These are phyloP conservation scores for Pezicula carpinea DNA, from an alignment of 2,329 filamentous ascomycete genomes.

Conservation along the genomic window DNA sequence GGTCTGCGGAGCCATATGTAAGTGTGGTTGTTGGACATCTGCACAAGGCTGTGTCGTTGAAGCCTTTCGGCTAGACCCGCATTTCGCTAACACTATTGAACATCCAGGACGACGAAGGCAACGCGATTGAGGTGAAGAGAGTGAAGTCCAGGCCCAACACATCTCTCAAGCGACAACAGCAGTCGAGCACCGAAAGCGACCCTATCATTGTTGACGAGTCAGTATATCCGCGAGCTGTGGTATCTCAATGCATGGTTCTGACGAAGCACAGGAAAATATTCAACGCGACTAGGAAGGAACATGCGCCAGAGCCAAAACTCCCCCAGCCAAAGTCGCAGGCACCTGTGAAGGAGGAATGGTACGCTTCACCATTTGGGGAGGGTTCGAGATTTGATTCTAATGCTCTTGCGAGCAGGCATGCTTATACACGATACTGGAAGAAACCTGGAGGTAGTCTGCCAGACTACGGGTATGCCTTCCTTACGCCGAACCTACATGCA, in stretches of 20 bases:
- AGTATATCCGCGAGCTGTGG: background rate
- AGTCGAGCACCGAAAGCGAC: background rate
- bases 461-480: background rate
- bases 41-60: constrained; percentile 1
- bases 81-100: constrained; percentile 1
- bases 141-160: background rate
- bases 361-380: background rate
- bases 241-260: background rate
- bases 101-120: constrained; percentile 1
- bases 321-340: too few species aligned
- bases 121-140: background rate
- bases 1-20: background rate
- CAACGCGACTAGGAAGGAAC: too few species aligned
- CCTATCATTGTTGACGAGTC: too few species aligned
- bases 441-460: background rate
- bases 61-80: constrained; percentile 1
- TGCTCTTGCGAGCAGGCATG: background rate
- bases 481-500: background rate
- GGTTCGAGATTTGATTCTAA: background rate
- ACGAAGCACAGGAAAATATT: background rate
- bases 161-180: background rate
- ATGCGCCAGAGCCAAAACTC: too few species aligned
- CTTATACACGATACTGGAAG: background rate
- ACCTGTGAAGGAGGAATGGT: background rate
- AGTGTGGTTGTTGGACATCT: background rate